Evolutionary conservation across 2,329 filamentous ascomycete genomes (phyloP).

Genomic region (Rhynchosporium secalis): DNA sequence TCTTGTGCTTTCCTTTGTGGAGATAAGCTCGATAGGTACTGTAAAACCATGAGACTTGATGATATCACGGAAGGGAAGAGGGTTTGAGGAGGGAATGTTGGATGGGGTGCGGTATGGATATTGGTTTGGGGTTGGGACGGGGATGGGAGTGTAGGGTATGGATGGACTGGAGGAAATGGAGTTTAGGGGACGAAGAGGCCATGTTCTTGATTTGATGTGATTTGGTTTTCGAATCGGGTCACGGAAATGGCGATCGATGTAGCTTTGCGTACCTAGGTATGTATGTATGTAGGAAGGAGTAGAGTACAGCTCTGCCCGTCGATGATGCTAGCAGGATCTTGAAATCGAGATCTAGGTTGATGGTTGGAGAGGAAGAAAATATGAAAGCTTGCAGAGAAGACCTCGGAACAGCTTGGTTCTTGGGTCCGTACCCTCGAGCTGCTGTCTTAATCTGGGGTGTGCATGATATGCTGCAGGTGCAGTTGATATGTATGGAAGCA

Average conservation of each 20-base stretch:
- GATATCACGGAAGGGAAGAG: not conserved
- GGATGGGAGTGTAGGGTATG: not conserved
- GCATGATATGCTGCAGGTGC: not conserved
- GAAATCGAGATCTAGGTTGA: not conserved
- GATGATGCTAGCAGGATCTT: not conserved
- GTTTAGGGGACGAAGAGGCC: not conserved
- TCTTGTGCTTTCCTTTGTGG: not conserved
- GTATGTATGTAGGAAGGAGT: not conserved
- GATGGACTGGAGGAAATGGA: not conserved
- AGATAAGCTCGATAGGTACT: not conserved
- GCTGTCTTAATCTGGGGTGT: not conserved
- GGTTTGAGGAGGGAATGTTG: not conserved
- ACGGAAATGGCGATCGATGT: not conserved
- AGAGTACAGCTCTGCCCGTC: not conserved
- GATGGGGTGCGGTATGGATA: not conserved
- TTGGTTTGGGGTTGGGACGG: not conserved
- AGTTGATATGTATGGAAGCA: conserved; percentile 4
- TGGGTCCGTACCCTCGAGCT: not conserved
- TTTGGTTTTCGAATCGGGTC: too few species aligned
- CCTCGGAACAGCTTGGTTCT: not conserved
- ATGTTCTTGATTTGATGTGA: too few species aligned
- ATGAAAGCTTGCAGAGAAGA: not conserved
- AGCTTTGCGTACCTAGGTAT: not conserved
- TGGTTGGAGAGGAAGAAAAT: not conserved
- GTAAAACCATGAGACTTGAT: not conserved